These are phyloP conservation scores for Stephanodiscus minutulus DNA, from an alignment of 108 stramenopile genomes.

Conservation along the genomic window DNA sequence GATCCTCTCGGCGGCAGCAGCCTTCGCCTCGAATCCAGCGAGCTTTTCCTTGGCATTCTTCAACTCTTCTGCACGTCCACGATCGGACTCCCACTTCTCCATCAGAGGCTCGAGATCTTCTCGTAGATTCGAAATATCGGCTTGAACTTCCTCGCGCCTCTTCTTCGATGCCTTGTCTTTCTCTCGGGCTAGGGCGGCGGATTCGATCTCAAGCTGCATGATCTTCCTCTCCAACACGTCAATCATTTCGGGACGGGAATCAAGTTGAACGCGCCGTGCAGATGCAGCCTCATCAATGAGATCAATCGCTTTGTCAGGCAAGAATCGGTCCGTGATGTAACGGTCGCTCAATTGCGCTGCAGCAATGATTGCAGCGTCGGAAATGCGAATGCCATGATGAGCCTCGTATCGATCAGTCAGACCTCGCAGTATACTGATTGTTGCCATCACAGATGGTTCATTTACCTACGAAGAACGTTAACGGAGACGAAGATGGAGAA, in stretches of 20 bases:
- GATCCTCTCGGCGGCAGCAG: constrained; percentile 85
- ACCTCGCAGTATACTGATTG: constrained; percentile 95
- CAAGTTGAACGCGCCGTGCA: constrained; percentile 88
- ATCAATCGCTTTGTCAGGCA: constrained; percentile 96
- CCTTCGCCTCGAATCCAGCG: constrained; percentile 76
- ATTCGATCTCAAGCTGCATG: constrained; percentile 94
- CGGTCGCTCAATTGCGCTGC: constrained; percentile 93
- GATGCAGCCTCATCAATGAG: constrained; percentile 96
- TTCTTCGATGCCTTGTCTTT: constrained; percentile 87
- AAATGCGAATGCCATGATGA: constrained; percentile 93
- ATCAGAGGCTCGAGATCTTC: constrained; percentile 71
- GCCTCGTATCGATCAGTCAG: constrained; percentile 92
- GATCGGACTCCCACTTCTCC: constrained; percentile 79
- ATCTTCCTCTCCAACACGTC: constrained; percentile 86
- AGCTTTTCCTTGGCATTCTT: constrained; percentile 87
- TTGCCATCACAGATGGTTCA: constrained; percentile 93
- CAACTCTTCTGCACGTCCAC: constrained; percentile 83
- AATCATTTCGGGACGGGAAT: constrained; percentile 86
- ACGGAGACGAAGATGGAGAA: background rate
- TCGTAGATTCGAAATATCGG: constrained; percentile 67
- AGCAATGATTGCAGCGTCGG: constrained; percentile 89
- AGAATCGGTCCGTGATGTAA: constrained; percentile 93
- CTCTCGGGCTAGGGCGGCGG: constrained; percentile 83
- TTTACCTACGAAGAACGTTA: constrained; percentile 28
- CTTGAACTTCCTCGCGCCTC: constrained; percentile 58